A percentile compares a stretch with the other conserved stretches of the same genome.
These are phyloP conservation scores for Rosa multiflora DNA, from an alignment of 306 rosid genomes.

Conservation along the genomic window DNA sequence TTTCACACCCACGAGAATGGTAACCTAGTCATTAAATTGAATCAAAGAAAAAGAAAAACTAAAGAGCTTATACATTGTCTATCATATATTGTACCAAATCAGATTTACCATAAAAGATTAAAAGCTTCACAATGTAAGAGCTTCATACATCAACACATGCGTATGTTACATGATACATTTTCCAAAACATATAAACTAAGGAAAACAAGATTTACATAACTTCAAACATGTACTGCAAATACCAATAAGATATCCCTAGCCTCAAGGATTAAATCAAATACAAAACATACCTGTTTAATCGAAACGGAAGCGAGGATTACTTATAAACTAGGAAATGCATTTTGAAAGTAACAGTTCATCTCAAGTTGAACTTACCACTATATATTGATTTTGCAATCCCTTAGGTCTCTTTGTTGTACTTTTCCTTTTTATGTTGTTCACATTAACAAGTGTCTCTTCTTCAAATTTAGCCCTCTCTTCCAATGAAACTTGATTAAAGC, in stretches of 20 bases:
- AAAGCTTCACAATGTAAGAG: neutral
- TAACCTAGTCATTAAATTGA: slow-evolving; percentile 44
- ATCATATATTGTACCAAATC: no score
- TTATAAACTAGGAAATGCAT: neutral
- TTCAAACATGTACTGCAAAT: neutral
- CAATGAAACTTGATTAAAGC: slow-evolving; percentile 79
- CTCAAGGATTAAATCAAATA: neutral
- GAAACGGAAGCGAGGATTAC: neutral
- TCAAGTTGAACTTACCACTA: slow-evolving; percentile 53
- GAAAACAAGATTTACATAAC: neutral
- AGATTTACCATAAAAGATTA: neutral
- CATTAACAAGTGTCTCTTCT: slow-evolving; percentile 83
- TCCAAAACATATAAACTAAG: neutral
- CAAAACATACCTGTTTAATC: neutral
- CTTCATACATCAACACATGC: neutral
- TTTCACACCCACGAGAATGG: slow-evolving; percentile 78
- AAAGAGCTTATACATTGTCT: neutral
- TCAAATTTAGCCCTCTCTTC: slow-evolving; percentile 92
- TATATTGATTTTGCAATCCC: slow-evolving; percentile 86
- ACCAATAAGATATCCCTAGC: no score
- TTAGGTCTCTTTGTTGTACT: slow-evolving; percentile 61
- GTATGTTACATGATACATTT: no score
- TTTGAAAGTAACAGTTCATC: no score
- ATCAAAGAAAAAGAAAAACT: neutral
- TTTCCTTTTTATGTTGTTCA: slow-evolving; percentile 73